These are phyloP conservation scores for Pyrenopolyporus hunteri DNA, from an alignment of 495 filamentous ascomycete genomes.

Conservation along the genomic window DNA sequence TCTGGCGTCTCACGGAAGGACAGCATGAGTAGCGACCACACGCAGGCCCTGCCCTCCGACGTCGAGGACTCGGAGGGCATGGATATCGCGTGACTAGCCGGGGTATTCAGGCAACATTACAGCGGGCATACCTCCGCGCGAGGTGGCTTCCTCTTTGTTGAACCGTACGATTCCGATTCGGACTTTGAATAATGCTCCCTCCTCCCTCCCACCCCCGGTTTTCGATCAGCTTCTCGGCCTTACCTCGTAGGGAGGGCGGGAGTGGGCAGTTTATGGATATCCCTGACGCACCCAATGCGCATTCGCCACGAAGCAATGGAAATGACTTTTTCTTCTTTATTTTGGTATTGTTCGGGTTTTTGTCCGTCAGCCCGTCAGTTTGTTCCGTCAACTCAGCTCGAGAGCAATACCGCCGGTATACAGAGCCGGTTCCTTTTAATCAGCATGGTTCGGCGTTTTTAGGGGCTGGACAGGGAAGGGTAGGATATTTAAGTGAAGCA, in stretches of 20 bases:
- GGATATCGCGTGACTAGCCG: conserved; percentile 54
- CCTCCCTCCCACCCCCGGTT: too few species aligned
- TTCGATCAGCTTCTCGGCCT: not conserved
- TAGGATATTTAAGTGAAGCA: too few species aligned
- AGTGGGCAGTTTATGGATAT: conserved; percentile 27
- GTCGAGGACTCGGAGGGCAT: conserved; percentile 72
- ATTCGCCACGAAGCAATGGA: conserved; percentile 25
- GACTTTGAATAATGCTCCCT: conserved; percentile 15
- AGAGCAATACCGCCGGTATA: too few species aligned
- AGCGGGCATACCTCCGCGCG: too few species aligned
- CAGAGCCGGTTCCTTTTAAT: too few species aligned
- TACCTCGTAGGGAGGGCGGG: not conserved
- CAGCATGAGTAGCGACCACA: conserved; percentile 64
- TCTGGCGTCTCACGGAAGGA: conserved; percentile 59
- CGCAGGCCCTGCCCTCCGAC: conserved; percentile 65
- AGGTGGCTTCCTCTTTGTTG: not conserved
- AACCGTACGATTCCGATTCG: not conserved
- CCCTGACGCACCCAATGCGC: conserved; percentile 21
- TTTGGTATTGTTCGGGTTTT: not conserved
- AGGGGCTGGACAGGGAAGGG: not conserved
- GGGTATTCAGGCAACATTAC: not conserved
- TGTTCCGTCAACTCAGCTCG: too few species aligned
- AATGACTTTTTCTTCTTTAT: conserved; percentile 2
- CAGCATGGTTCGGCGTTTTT: conserved; percentile 34
- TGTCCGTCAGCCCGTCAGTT: not conserved